Base-by-base conservation (phyloP, 352 stramenopile species). In the Pythium coloratum region DNA sequence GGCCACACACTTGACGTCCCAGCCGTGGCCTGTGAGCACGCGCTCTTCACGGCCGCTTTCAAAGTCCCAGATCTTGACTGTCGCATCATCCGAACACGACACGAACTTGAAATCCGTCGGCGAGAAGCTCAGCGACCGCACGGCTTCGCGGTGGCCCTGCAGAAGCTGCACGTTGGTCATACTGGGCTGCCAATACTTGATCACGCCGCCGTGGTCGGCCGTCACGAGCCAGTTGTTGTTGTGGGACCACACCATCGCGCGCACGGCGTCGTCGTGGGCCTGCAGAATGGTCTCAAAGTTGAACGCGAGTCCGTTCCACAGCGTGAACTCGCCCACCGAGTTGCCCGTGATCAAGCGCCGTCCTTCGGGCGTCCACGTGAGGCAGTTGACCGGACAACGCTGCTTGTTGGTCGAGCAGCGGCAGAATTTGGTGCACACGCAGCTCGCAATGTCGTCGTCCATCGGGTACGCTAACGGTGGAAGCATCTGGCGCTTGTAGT, bases 101-200 rank as follows among this genome's bases (percentile, higher is more conserved):
- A 98, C 96, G 73, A 99, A 99, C 81, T 99, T 99, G 57, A 97
- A 98, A 82, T 99, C 97, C 26, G 88, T 96, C 4, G 97, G 97
- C 44, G 91, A 96, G 72, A 99, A 99, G 70, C 90, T 98, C 14
- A 99, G 74, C 10, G 86, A 97, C 61, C 97, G 92, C 64, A 99
- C 97, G 20, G 96, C 81, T 65, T 96, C 92, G 62, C 92, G 84
- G 67, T 95, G 87, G 58, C 85, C 87, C 69, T 94, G 87, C 28
- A 95, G 60, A 9, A 95, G 67, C 76, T 94, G 86, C 32, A 95
- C 87, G 64, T 94, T 95, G 30, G 84, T 93, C 85, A 94, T 94
- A 69, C 86, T 96, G 34, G 85, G 88, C 77, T 97, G 86, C 88
- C 89, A 97, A 71, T 97, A 97, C 78, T 97, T 96, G 77, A 97